phyloP scores from a whole-genome alignment of 148 eudicot genomes.

The Chenopodium album region DNA sequence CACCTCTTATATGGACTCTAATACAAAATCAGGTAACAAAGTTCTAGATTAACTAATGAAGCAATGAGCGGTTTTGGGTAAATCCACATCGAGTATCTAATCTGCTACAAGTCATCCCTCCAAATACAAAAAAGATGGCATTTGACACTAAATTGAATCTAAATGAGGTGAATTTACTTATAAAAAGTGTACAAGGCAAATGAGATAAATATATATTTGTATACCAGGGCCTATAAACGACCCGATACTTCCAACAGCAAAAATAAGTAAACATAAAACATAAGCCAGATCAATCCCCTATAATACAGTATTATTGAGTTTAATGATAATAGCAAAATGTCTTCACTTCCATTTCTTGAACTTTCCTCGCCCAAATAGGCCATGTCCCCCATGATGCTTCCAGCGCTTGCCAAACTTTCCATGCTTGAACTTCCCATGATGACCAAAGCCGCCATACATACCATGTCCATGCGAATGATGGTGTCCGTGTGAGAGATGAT shows the following conservation, averaged over 20 bases:
- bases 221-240: constrained; percentile 1
- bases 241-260: background rate
- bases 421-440: constrained; percentile 29
- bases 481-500: constrained; percentile 48
- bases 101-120: background rate
- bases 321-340: background rate
- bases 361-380: constrained; percentile 1
- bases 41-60: too few relatives aligned
- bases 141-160: background rate
- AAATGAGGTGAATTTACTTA: background rate
- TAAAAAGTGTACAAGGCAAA: background rate
- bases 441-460: constrained; percentile 34
- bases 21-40: too few relatives aligned
- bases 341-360: constrained; percentile 8
- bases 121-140: background rate
- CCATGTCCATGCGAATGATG: constrained; percentile 35
- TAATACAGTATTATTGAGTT: background rate
- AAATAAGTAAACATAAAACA: background rate
- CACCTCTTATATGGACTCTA: too few relatives aligned
- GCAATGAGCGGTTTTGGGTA: too few relatives aligned
- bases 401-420: constrained; percentile 22
- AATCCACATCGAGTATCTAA: background rate
- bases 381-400: constrained; percentile 15
- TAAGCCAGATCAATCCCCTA: background rate
- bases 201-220: background rate